Percentiles rank a stretch among this genome's conserved stretches.
Conservation (phyloP, 768 basidiomycete species). For the Peribolospora baueri region DNA sequence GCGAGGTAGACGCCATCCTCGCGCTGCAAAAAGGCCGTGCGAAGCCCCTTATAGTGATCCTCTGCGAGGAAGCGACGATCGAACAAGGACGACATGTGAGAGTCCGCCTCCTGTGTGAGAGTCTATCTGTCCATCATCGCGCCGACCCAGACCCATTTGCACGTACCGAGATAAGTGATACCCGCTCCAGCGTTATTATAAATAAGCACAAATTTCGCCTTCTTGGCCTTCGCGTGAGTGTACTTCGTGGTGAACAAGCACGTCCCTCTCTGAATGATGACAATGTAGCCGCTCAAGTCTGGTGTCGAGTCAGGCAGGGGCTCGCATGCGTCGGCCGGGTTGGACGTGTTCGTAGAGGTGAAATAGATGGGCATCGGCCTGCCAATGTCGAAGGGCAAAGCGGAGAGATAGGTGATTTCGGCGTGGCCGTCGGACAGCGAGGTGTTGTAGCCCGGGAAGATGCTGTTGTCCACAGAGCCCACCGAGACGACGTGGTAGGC, state of each 20-base stretch:
- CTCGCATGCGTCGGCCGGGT: conserved; percentile 35
- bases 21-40: no score
- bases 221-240: conserved; percentile 31
- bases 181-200: conserved; percentile 3
- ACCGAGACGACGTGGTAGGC: conserved; percentile 33
- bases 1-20: no score
- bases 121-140: no score
- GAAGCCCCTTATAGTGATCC: no score
- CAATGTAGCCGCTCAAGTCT: conserved; percentile 31
- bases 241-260: conserved; percentile 36
- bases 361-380: conserved; percentile 33
- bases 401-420: conserved; percentile 33
- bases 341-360: conserved; percentile 32
- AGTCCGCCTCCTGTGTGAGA: no score
- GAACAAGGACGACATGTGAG: no score
- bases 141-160: no score
- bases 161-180: no score
- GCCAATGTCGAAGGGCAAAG: conserved; percentile 27
- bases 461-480: conserved; percentile 17
- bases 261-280: conserved; percentile 34
- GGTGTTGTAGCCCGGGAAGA: conserved; percentile 33
- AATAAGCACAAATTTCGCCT: conserved; percentile 24
- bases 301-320: conserved; percentile 31
- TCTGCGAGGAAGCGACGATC: no score
- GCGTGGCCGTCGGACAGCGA: conserved; percentile 28